Base-by-base conservation (phyloP, 2,329 filamentous ascomycete genomes). In the Aspergillus melleus region DNA sequence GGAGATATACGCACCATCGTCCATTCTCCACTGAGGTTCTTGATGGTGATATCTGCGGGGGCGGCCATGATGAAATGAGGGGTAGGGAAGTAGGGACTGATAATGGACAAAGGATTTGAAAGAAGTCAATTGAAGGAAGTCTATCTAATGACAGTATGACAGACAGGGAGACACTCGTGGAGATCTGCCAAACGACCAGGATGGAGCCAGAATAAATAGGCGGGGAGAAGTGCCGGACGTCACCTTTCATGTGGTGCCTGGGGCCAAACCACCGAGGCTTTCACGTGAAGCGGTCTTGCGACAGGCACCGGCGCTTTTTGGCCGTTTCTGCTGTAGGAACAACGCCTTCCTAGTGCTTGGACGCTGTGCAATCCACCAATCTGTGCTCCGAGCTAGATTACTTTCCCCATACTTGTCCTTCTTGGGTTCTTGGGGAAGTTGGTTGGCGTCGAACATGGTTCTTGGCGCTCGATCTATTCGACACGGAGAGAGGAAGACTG, bases 1-100 rank as follows among this genome's bases (percentile, higher is more conserved):
- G 19, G 24, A 16, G n/a, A 1, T 22, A 12, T 22, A 66, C 84
- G 68, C 80, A 91, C 89, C 83, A 93, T 84, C 60, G 81, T 74
- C 83, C 88, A 93, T 70, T 83, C 85, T 63, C 90, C 90, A 68
- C 77, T 86, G 67, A 93, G 83, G 79, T 91, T 83, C 64, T 83
- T 83, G 68, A 88, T 83, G 53, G 83, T 90, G 80, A 88, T 86
- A 62, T 83, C 81, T 55, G 83, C 75, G 58, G 90, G 90, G 62
- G 89, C 88, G 65, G 90, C 89, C 90, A 93, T 93, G 70, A 60
- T 83, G 74, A 59, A 59, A 63, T 54, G 46, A 56, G 57, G 54
- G 26, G 30, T 52, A 52, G 6, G 26, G 8, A 29, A 29, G 6
- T 29, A 29, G 26, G 26, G 26, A 29, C 26, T 8, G 36, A 42